phyloP scores from a whole-genome alignment of 1,284 basidiomycete genomes.

The Cryptococcus floricola region DNA sequence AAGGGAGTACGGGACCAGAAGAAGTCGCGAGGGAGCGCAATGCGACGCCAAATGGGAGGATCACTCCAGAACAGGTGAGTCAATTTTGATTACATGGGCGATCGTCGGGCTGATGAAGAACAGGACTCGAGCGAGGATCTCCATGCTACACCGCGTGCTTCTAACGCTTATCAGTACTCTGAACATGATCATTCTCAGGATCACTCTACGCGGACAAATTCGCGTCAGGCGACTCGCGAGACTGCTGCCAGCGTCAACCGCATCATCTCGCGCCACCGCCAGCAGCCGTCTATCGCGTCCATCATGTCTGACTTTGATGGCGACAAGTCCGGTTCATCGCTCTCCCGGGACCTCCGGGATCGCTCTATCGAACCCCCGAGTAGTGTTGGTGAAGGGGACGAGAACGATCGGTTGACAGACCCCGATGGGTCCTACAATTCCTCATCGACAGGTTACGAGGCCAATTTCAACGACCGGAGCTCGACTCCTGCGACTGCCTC shows the following conservation, averaged over 20 bases:
- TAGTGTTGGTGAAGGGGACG: neutral
- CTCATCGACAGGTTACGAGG: constrained; percentile 5
- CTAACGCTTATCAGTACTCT: neutral
- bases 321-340: constrained; percentile 6
- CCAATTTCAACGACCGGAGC: constrained; percentile 19
- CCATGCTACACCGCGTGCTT: neutral
- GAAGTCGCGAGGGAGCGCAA: neutral
- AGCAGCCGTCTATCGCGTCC: constrained; percentile 48
- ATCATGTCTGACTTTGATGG: constrained; percentile 35
- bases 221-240: constrained; percentile 9
- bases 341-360: constrained; percentile 9
- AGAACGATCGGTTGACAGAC: constrained; percentile 5
- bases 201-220: constrained; percentile 16
- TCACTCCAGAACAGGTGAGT: constrained; percentile 1
- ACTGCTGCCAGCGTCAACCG: constrained; percentile 30
- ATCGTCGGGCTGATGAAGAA: neutral
- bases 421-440: neutral
- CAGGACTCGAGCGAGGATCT: neutral
- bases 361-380: neutral
- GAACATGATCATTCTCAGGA: neutral
- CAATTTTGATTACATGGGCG: neutral
- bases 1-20: constrained; percentile 48
- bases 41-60: neutral
- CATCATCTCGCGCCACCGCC: constrained; percentile 39
- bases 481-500: constrained; percentile 42